Evolutionary conservation across 331 rosid species (phyloP).

Genomic region (Cydonia oblonga): DNA sequence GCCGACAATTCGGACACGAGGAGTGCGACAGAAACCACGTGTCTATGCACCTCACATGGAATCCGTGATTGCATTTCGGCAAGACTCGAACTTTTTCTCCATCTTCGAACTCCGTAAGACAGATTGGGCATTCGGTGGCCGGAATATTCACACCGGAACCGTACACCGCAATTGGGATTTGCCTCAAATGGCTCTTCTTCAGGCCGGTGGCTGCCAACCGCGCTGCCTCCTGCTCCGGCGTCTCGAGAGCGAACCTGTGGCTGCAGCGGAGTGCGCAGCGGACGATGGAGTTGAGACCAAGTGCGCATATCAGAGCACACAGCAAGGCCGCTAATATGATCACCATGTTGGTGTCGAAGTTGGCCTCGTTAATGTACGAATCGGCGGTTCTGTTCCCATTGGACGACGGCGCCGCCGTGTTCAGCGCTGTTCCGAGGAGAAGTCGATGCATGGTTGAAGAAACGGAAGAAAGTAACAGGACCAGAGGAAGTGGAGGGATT

Average conservation of each 20-base stretch:
- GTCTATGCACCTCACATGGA: slow-evolving; percentile 74
- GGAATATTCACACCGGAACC: slow-evolving; percentile 34
- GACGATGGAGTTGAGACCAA: slow-evolving; percentile 64
- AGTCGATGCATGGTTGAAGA: slow-evolving; percentile 15
- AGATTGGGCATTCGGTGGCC: slow-evolving; percentile 73
- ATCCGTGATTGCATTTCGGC: slow-evolving; percentile 77
- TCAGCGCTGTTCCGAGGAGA: slow-evolving; percentile 18
- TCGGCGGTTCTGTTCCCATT: slow-evolving; percentile 17
- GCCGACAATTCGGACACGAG: slow-evolving; percentile 85
- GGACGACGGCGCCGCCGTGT: slow-evolving; percentile 17
- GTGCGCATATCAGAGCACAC: slow-evolving; percentile 58
- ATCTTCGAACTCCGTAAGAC: slow-evolving; percentile 57
- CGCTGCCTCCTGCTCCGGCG: slow-evolving; percentile 31
- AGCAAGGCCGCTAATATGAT: slow-evolving; percentile 60
- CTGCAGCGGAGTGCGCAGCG: slow-evolving; percentile 56
- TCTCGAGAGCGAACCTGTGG: slow-evolving; percentile 31
- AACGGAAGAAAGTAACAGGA: neutral
- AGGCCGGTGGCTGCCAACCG: slow-evolving; percentile 55
- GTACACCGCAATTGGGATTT: slow-evolving; percentile 59
- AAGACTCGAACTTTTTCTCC: slow-evolving; percentile 63
- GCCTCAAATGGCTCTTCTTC: slow-evolving; percentile 42
- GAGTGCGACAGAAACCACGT: slow-evolving; percentile 71
- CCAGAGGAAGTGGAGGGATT: neutral
- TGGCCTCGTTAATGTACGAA: slow-evolving; percentile 28
- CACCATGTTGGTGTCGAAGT: slow-evolving; percentile 82